A percentile compares a stretch with the other conserved stretches of the same genome.
phyloP scores from a whole-genome alignment of 495 filamentous ascomycete species.

The Annulohypoxylon maeteangense region DNA sequence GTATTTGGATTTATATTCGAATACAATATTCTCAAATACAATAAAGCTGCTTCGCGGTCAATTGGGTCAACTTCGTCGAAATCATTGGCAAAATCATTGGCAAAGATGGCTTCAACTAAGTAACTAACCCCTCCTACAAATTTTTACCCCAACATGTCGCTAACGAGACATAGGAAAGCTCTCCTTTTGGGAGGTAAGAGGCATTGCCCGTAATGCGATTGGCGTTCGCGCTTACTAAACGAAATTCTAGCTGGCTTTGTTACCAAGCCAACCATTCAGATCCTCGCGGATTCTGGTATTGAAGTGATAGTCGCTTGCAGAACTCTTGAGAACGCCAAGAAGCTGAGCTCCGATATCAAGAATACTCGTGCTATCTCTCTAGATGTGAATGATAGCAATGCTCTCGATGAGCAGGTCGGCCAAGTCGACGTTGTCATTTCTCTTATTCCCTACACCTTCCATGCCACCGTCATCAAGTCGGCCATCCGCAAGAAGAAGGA shows the following conservation, averaged over 20 bases:
- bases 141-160: neutral
- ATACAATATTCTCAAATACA: neutral
- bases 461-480: constrained; percentile 90
- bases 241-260: constrained; percentile 45
- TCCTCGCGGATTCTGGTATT: neutral
- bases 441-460: constrained; percentile 94
- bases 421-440: constrained; percentile 83
- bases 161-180: constrained; percentile 2
- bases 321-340: constrained; percentile 1
- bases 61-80: neutral
- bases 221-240: neutral
- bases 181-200: neutral
- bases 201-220: neutral
- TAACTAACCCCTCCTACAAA: neutral
- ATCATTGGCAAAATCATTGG: neutral
- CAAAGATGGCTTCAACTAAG: neutral
- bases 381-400: constrained; percentile 78
- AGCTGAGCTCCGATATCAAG: constrained; percentile 9
- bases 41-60: neutral
- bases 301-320: neutral
- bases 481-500: constrained; percentile 90
- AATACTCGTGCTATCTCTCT: constrained; percentile 79
- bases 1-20: neutral
- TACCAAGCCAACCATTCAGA: neutral
- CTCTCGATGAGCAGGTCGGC: constrained; percentile 74